Evolutionary conservation across 2,329 filamentous ascomycete species (phyloP).

Genomic region (Penicillium sp.): DNA sequence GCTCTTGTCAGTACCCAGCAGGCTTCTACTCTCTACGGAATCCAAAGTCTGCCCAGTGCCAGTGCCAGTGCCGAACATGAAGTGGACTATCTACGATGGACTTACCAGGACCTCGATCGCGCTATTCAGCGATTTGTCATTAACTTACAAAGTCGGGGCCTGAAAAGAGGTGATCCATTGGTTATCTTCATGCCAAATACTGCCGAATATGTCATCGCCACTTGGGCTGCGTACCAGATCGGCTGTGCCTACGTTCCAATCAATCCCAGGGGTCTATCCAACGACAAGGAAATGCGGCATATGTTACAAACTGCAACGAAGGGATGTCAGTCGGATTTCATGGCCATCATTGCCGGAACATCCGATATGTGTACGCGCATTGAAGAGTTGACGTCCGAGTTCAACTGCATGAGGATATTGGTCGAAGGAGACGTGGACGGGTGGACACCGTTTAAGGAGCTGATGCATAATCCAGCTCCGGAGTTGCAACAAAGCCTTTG

Average conservation of each 20-base stretch:
- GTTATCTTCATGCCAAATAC: constrained; percentile 6
- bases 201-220: constrained; percentile 17
- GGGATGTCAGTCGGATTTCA: background rate
- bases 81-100: constrained; percentile 9
- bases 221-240: constrained; percentile 18
- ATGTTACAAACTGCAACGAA: background rate
- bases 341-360: background rate
- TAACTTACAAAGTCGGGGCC: background rate
- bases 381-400: background rate
- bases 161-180: background rate
- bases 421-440: constrained; percentile 2
- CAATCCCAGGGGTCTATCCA: constrained; percentile 11
- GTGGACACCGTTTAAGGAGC: constrained; percentile 1
- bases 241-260: constrained; percentile 16
- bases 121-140: background rate
- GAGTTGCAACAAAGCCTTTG: background rate
- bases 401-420: constrained; percentile 1
- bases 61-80: background rate
- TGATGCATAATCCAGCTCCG: background rate
- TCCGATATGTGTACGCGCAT: background rate
- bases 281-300: constrained; percentile 6
- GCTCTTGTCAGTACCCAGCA: constrained; percentile 8
- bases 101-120: constrained; percentile 1
- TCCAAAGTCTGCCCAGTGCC: background rate
- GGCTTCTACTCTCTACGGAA: constrained; percentile 5